phyloP scores from a whole-genome alignment of 331 rosid genomes.

The Rosa hybrid region DNA sequence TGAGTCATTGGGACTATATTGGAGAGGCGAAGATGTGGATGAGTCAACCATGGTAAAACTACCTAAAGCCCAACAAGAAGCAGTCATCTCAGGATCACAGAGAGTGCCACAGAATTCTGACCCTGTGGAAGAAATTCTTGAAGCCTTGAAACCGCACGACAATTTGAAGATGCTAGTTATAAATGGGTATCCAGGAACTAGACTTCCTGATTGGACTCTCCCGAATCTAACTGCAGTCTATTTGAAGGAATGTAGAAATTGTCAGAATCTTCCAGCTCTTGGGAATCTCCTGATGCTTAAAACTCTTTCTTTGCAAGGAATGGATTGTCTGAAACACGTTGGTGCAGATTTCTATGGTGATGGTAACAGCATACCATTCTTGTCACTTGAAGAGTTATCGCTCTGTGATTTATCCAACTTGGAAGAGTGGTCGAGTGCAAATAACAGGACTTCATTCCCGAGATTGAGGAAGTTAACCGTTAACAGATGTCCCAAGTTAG shows the following conservation, averaged over 20 bases:
- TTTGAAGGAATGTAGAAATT: background rate
- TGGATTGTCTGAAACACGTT: background rate
- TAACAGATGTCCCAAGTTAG: conserved; percentile 5
- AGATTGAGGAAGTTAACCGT: conserved; percentile 16
- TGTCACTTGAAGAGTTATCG: conserved; percentile 22
- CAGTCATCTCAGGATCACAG: background rate
- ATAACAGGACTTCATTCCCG: background rate
- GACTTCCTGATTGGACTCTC: background rate
- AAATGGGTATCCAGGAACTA: background rate
- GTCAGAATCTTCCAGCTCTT: conserved; percentile 6
- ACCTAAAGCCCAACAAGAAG: background rate
- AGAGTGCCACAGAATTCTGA: background rate
- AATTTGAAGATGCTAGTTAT: conserved; percentile 11
- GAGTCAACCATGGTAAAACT: background rate
- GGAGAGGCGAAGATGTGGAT: background rate
- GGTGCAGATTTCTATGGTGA: conserved; percentile 10
- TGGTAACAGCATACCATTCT: background rate
- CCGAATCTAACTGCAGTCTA: background rate
- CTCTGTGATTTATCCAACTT: conserved; percentile 18
- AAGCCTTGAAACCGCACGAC: background rate
- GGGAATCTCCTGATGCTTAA: conserved; percentile 14
- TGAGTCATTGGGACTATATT: conserved; percentile 17
- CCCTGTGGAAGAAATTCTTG: background rate
- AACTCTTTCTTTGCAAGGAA: conserved; percentile 16
- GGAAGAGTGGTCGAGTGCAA: conserved; percentile 15